Evolutionary conservation across 2,329 filamentous ascomycete genomes (phyloP).

Genomic region (Xylariaceae sp.): DNA sequence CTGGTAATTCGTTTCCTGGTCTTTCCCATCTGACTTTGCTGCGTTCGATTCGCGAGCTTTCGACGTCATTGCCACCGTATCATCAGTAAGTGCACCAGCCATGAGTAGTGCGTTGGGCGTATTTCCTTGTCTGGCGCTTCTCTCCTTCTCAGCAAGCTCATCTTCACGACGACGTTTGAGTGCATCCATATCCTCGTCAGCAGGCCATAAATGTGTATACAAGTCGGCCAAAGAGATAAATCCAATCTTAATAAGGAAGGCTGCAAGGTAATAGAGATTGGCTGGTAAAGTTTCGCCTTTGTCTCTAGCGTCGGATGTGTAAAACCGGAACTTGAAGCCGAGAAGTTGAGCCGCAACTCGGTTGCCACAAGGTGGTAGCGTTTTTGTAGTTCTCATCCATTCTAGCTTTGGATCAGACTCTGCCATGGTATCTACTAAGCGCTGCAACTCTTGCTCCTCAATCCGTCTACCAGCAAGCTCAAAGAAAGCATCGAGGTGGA

Average conservation of each 20-base stretch:
- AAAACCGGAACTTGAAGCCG: slow-evolving; percentile 96
- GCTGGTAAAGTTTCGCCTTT: slow-evolving; percentile 81
- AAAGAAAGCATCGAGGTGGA: slow-evolving; percentile 85
- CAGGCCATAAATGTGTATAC: slow-evolving; percentile 88
- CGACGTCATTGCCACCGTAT: slow-evolving; percentile 64
- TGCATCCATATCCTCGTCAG: slow-evolving; percentile 80
- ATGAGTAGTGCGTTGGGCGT: slow-evolving; percentile 82
- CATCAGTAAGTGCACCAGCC: slow-evolving; percentile 86
- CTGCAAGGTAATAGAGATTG: slow-evolving; percentile 90
- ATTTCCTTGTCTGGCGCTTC: slow-evolving; percentile 71
- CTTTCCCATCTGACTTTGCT: slow-evolving; percentile 60
- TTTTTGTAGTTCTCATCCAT: slow-evolving; percentile 83
- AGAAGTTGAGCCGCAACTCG: slow-evolving; percentile 91
- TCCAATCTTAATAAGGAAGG: slow-evolving; percentile 93
- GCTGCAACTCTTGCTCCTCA: slow-evolving; percentile 61
- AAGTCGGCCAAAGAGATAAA: slow-evolving; percentile 92
- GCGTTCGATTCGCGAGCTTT: slow-evolving; percentile 56
- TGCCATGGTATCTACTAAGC: slow-evolving; percentile 53
- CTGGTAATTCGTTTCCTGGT: slow-evolving; percentile 52
- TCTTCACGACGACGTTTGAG: slow-evolving; percentile 73
- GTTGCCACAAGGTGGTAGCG: slow-evolving; percentile 84
- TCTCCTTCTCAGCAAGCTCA: slow-evolving; percentile 80
- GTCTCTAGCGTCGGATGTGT: slow-evolving; percentile 79
- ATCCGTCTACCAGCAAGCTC: slow-evolving; percentile 79
- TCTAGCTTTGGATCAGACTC: slow-evolving; percentile 53